Conservation (phyloP, 2,329 filamentous ascomycete genomes). For the Penicillium occitanis region DNA sequence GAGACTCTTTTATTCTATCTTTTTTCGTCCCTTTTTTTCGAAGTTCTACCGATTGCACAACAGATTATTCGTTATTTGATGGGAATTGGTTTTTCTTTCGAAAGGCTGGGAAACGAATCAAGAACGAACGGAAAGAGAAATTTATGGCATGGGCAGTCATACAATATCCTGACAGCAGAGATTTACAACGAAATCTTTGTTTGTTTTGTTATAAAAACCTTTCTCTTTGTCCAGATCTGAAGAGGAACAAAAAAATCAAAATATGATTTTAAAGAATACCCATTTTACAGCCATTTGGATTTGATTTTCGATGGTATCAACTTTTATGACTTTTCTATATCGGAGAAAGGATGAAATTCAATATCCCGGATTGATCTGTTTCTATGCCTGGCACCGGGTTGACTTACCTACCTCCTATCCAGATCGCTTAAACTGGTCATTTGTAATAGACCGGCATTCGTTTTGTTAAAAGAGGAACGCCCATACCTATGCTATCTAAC, state of each 20-base stretch:
- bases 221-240: constrained; percentile 6
- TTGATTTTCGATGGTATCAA: background rate
- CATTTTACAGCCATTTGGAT: background rate
- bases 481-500: too few relatives aligned
- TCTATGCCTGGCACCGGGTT: too few relatives aligned
- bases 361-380: background rate
- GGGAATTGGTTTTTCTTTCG: constrained; percentile 8
- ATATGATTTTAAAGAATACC: constrained; percentile 17
- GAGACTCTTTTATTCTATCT: constrained; percentile 2
- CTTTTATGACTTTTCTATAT: background rate
- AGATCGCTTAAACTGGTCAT: too few relatives aligned
- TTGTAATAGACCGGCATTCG: too few relatives aligned
- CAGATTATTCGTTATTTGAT: background rate
- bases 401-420: too few relatives aligned
- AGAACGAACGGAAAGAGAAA: background rate
- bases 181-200: constrained; percentile 1
- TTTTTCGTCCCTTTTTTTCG: background rate
- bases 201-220: constrained; percentile 6
- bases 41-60: constrained; percentile 10
- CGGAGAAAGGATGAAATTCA: background rate
- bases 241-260: constrained; percentile 20
- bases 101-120: background rate
- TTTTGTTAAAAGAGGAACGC: too few relatives aligned
- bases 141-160: constrained; percentile 14
- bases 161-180: background rate